Conservation (phyloP, 2,329 filamentous ascomycete species). For the Colletotrichum tofieldiae region DNA sequence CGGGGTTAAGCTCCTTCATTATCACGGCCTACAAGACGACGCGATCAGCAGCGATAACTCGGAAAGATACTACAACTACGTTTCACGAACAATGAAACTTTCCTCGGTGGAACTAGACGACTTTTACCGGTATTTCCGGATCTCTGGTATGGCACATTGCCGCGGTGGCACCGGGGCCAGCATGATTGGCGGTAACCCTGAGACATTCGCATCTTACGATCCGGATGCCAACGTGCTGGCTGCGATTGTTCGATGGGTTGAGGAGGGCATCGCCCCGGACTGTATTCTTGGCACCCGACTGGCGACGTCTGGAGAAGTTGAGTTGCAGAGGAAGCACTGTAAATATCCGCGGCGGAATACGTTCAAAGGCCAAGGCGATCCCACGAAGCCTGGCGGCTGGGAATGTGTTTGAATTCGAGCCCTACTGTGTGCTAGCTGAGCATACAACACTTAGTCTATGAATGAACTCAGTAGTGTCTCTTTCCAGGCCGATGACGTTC, state of each 20-base stretch:
- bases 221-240: slow-evolving; percentile 62
- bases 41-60: slow-evolving; percentile 62
- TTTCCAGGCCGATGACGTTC: neutral
- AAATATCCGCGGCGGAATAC: slow-evolving; percentile 53
- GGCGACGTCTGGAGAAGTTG: slow-evolving; percentile 52
- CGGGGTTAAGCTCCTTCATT: slow-evolving; percentile 64
- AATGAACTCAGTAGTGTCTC: neutral
- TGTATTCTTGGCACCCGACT: slow-evolving; percentile 48
- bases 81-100: slow-evolving; percentile 59
- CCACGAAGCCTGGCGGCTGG: slow-evolving; percentile 49
- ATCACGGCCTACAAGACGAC: slow-evolving; percentile 61
- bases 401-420: slow-evolving; percentile 43
- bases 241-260: slow-evolving; percentile 67
- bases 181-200: slow-evolving; percentile 48
- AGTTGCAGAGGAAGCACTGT: slow-evolving; percentile 54
- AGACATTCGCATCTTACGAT: slow-evolving; percentile 44
- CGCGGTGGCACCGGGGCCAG: slow-evolving; percentile 62
- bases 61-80: slow-evolving; percentile 64
- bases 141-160: slow-evolving; percentile 69
- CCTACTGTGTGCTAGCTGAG: no score
- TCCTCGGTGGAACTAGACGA: slow-evolving; percentile 47
- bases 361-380: slow-evolving; percentile 50
- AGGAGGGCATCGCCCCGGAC: slow-evolving; percentile 59
- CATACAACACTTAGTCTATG: no score
- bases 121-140: slow-evolving; percentile 66